These are phyloP conservation scores for Aureobasidium uvarum DNA, from an alignment of 2,329 filamentous ascomycete genomes.

Conservation along the genomic window DNA sequence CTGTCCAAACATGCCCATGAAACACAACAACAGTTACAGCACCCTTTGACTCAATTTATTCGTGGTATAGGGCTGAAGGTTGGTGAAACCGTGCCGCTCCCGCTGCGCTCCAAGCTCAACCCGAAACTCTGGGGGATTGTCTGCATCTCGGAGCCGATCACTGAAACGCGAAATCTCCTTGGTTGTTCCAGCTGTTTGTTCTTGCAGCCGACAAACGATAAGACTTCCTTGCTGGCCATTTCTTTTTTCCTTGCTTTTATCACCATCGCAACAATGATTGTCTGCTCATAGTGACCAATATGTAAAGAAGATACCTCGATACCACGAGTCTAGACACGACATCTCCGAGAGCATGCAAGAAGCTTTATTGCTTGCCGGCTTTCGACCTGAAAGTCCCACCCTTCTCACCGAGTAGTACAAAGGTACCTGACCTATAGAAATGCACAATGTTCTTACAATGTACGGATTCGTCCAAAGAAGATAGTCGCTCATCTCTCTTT, in stretches of 20 bases:
- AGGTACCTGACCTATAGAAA: not conserved
- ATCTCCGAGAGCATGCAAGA: not conserved
- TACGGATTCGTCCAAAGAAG: not conserved
- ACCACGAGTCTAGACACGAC: not conserved
- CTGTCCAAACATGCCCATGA: conserved; percentile 1
- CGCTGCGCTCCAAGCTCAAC: conserved; percentile 16
- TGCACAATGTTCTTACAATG: not conserved
- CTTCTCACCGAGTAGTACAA: not conserved
- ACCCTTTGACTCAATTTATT: conserved; percentile 15
- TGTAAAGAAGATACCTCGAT: not conserved
- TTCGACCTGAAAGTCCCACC: no score
- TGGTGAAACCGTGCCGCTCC: conserved; percentile 21
- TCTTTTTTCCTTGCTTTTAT: not conserved
- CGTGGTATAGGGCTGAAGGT: conserved; percentile 18
- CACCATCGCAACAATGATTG: conserved; percentile 8
- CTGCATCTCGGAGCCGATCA: conserved; percentile 8
- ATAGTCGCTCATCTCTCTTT: not conserved
- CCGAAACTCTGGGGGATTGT: conserved; percentile 10
- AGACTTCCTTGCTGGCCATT: not conserved
- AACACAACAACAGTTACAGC: conserved; percentile 7
- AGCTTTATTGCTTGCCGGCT: conserved; percentile 12
- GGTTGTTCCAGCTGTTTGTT: conserved; percentile 6
- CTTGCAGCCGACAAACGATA: conserved; percentile 1
- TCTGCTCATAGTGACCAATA: not conserved
- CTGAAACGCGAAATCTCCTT: conserved; percentile 14